A percentile compares a stretch with the other conserved stretches of the same genome.
Evolutionary conservation across 495 filamentous ascomycete species (phyloP).

Genomic region (Aspergillus cristatus): DNA sequence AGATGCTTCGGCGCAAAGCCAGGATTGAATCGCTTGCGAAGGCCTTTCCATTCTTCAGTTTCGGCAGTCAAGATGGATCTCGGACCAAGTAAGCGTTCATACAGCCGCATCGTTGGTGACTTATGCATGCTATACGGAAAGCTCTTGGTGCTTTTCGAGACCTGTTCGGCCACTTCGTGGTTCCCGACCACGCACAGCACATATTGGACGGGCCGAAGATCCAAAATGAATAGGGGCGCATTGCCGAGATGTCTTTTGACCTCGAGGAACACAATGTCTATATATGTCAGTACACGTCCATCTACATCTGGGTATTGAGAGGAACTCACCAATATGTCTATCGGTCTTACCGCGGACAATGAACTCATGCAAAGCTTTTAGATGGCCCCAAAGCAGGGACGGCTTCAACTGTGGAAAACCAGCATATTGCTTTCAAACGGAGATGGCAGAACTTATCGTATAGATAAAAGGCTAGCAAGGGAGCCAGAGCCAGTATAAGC

Average conservation of each 20-base stretch:
- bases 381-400: not conserved
- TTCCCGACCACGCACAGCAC: not conserved
- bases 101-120: not conserved
- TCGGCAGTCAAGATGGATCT: not conserved
- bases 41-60: not conserved
- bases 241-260: not conserved
- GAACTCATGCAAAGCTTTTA: not conserved
- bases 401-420: not conserved
- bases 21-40: not conserved
- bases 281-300: not conserved
- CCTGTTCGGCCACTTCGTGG: not conserved
- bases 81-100: not conserved
- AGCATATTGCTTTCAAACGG: not conserved
- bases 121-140: not conserved
- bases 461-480: too few relatives aligned
- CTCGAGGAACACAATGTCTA: not conserved
- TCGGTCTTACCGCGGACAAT: not conserved
- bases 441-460: not conserved
- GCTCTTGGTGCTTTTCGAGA: not conserved
- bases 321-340: not conserved
- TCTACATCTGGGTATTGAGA: not conserved
- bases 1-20: not conserved
- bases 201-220: not conserved
- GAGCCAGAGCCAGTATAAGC: too few relatives aligned
- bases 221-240: not conserved